A percentile compares a stretch with the other conserved stretches of the same genome.
Evolutionary conservation across 805 yeast species (phyloP).

Genomic region (Ogataea nonfermentans): DNA sequence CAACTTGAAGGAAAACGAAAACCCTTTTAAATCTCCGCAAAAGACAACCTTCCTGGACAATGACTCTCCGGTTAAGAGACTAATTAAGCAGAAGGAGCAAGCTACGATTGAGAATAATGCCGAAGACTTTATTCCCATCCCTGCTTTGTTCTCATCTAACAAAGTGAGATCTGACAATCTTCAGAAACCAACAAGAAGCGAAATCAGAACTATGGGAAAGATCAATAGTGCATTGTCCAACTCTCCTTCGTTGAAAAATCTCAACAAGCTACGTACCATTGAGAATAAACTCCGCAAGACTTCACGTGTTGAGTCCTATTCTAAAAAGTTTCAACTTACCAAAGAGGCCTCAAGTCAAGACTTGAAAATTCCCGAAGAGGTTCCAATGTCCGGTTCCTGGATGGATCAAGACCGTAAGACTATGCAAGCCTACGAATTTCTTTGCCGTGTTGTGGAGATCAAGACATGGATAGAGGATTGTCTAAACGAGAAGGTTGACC

Average conservation of each 20-base stretch:
- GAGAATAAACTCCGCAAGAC: slow-evolving; percentile 27
- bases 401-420: slow-evolving; percentile 32
- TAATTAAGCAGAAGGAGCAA: slow-evolving; percentile 34
- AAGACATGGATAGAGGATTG: slow-evolving; percentile 47
- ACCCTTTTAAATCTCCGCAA: slow-evolving; percentile 24
- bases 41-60: slow-evolving; percentile 3
- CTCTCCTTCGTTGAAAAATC: slow-evolving; percentile 37
- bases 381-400: slow-evolving; percentile 18
- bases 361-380: slow-evolving; percentile 6
- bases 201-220: slow-evolving; percentile 32
- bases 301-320: slow-evolving; percentile 18
- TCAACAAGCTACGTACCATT: slow-evolving; percentile 31
- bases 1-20: slow-evolving; percentile 27
- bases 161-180: slow-evolving; percentile 1
- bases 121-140: slow-evolving; percentile 24
- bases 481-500: slow-evolving; percentile 25
- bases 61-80: slow-evolving; percentile 33
- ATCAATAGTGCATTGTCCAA: slow-evolving; percentile 34
- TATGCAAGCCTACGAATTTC: slow-evolving; percentile 41
- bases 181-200: slow-evolving; percentile 25
- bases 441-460: slow-evolving; percentile 52
- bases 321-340: slow-evolving; percentile 16
- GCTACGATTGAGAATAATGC: slow-evolving; percentile 31
- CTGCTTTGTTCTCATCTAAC: slow-evolving; percentile 14
- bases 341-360: slow-evolving; percentile 14